Evolutionary conservation across 2,329 filamentous ascomycete genomes (phyloP), one percentile per base, ranked within the genome.

Genomic region (Stachybotrys echinatus): DNA sequence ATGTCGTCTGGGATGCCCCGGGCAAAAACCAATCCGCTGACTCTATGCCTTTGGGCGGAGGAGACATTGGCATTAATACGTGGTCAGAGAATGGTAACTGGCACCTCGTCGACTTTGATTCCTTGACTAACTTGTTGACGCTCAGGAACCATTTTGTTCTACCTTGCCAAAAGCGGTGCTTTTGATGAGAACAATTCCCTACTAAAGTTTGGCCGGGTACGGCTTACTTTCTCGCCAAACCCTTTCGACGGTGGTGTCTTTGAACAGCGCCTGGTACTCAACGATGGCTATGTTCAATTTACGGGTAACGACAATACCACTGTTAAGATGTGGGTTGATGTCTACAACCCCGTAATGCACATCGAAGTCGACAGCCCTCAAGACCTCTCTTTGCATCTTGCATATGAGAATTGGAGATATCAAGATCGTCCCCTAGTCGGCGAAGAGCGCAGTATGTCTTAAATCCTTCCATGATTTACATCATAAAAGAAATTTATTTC

Each of bases 141-240:
- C n/a, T n/a, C n/a, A 49, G 48, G 48, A 22, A 49, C 48, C 40
- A 49, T 49, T 7, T 39, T 49, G 27, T 45, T 49, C 27, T 49
- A 49, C 31, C 40, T 49, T 14, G 48, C 48, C 23, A 49, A 45
- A 23, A 49, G 48, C 27, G 48, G 48, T 19, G 38, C 48, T 10
- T 49, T 49, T 23, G 48, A 49, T 37, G 48, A 49, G 42, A 49
- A 49, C 31, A 49, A 49, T 34, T 37, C 48, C 23, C 42, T 49
- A 19, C 31, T 49, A n/a, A 49, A 49, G 31, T 43, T 49, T 45
- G 48, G 48, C 38, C 48, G 48, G 17, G 48, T 49, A 23, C 37
- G 48, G 18, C 48, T 49, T 18, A 34, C 40, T 3, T 49, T 49
- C 42, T 27, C 37, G 7, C 48, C 48, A 6, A 49, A 49, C 19